Evolutionary conservation across 495 filamentous ascomycete genomes (phyloP).

Genomic region (Hypoxylon cercidicola): DNA sequence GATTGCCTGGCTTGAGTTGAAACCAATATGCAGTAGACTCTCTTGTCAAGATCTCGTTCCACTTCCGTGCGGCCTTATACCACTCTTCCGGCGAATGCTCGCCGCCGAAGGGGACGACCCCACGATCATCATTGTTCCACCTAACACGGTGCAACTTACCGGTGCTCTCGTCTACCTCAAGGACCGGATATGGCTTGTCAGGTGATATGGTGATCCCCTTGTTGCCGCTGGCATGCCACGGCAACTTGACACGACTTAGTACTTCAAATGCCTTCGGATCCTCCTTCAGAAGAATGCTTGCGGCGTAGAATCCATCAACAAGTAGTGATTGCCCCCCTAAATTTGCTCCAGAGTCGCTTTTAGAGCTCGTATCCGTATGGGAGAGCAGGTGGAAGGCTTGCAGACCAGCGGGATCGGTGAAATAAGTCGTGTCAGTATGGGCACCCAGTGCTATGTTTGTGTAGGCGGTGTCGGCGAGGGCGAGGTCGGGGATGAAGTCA

Average conservation of each 20-base stretch:
- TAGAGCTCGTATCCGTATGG: constrained; percentile 59
- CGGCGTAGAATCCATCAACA: constrained; percentile 84
- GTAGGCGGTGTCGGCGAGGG: constrained; percentile 92
- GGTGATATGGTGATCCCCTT: constrained; percentile 81
- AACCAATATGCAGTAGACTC: constrained; percentile 72
- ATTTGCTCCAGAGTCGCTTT: constrained; percentile 14
- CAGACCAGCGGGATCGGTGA: constrained; percentile 86
- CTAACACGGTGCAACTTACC: constrained; percentile 71
- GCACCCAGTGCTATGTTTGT: constrained; percentile 77
- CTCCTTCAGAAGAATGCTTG: constrained; percentile 61
- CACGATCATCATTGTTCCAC: constrained; percentile 93
- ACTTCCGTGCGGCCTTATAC: constrained; percentile 79
- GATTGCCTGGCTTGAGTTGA: constrained; percentile 79
- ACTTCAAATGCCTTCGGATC: constrained; percentile 60
- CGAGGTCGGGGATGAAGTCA: constrained; percentile 90
- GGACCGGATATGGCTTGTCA: constrained; percentile 70
- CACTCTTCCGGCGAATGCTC: constrained; percentile 61
- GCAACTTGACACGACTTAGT: constrained; percentile 64
- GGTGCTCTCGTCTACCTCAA: constrained; percentile 62
- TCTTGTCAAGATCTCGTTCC: constrained; percentile 67
- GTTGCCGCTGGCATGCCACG: constrained; percentile 86
- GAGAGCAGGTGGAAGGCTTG: constrained; percentile 91
- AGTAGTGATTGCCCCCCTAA: constrained; percentile 77
- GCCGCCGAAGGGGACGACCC: constrained; percentile 59
- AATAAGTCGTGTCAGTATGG: constrained; percentile 96